Base-by-base conservation (phyloP, 2,329 filamentous ascomycete genomes). In the Thelonectria discophora region DNA sequence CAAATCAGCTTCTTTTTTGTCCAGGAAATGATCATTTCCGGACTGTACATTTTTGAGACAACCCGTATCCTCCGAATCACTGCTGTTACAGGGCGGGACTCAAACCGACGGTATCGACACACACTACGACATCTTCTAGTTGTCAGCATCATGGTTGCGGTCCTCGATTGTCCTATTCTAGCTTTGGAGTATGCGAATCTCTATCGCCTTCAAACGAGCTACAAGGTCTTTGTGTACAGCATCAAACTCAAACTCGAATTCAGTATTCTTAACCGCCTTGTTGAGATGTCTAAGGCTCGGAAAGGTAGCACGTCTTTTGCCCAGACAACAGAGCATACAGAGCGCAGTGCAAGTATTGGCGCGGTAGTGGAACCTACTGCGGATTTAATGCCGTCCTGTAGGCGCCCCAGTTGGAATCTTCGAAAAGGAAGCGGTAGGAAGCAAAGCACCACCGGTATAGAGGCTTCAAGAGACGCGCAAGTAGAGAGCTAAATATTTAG, bases 1-100 rank as follows among this genome's bases (percentile, higher is more conserved):
- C 83, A 86, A 65, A 80, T 86, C 65, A 82, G 79, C 4, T 75
- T 83, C 2, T 86, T 87, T 69, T 84, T 81, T 62, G 57, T 86
- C 1, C 84, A 87, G 69, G 84, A 87, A 62, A 77, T 83, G 42
- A 77, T 84, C 49, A 79, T 87, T 39, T 85, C 83, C 0, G 78
- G 77, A 0, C 69, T 85, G 3, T 86, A 85, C 65, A 84, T 87
- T 46, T 77, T 75, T 70, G 82, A 86, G 52, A 84, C 84, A 0
- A 73, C 79, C 43, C 78, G 78, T 17, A 78, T 85, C 50, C 72
- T 86, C 13, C 77, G 77, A 11, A 65, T 80, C 8, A 78, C 82
- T 51, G 76, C 78, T 2, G 63, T 63, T 2, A 47, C 51, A 68
- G 3, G 61, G 60, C 20, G 65, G 60, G 15, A 52, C 39, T 5